These are phyloP conservation scores for Dillenia suffruticosa DNA, from an alignment of 164 flowering plant genomes.

Conservation along the genomic window DNA sequence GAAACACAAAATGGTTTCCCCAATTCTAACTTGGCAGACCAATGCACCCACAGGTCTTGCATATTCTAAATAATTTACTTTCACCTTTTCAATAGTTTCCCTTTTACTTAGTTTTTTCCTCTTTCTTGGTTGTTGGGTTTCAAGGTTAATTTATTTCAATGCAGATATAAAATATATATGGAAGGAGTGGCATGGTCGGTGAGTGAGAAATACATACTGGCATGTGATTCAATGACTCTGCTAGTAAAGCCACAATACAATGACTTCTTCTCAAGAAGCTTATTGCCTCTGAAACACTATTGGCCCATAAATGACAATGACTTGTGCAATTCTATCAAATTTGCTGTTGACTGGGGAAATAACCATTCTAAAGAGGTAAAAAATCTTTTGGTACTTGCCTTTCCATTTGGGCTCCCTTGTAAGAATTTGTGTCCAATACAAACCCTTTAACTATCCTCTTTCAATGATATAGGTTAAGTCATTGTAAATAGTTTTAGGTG, in stretches of 20 bases:
- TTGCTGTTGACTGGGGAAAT: constrained; percentile 13
- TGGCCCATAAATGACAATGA: constrained; percentile 6
- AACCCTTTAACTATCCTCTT: no score
- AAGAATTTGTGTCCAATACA: no score
- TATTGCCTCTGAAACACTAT: not conserved
- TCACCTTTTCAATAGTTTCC: not conserved
- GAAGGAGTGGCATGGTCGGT: constrained; percentile 15
- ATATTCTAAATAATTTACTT: not conserved
- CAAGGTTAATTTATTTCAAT: not conserved
- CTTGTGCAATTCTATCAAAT: constrained; percentile 5
- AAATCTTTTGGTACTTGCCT: no score
- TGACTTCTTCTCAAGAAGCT: constrained; percentile 9
- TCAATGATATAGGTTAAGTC: no score
- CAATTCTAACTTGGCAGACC: constrained; percentile 6
- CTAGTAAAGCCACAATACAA: constrained; percentile 1
- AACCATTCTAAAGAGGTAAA: constrained; percentile 2
- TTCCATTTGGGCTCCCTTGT: no score
- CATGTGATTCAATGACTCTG: constrained; percentile 11
- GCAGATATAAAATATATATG: constrained; percentile 14
- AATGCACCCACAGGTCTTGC: constrained; percentile 10
- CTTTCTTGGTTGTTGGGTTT: no score
- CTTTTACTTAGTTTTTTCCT: no score
- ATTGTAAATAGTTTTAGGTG: no score
- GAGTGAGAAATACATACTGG: constrained; percentile 14
- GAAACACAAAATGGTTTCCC: constrained; percentile 4